Base-by-base conservation (phyloP, 371 early-diverging fungal species). In the Rhizomucor miehei region DNA sequence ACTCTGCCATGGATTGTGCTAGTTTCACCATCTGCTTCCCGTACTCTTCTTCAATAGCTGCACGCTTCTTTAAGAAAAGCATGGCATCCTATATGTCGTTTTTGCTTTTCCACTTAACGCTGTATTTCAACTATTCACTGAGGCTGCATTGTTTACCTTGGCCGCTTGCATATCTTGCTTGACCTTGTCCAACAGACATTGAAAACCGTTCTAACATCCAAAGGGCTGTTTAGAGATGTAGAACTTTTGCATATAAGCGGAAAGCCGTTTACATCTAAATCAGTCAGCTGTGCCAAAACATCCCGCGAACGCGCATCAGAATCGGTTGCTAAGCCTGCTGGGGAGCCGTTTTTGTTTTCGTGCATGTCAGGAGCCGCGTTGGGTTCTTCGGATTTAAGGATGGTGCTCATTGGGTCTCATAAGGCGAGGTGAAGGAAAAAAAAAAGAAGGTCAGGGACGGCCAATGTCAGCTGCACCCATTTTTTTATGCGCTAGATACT, bases 31-130 rank as follows among this genome's bases (percentile, higher is more conserved):
- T 73, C 37, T 71, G 71, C 52, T 67, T 59, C 0, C 80, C 84
- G 56, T 84, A 84, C 45, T 81, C 81, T 54, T 84, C 84, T 58
- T 84, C 84, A 40, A 84, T 67, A n/a, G 69, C 67, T 2, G 84
- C 81, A 25, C 84, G 71, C 44, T 84, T 84, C 49, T 75, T 79
- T 29, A 84, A 54, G 52, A 82, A 84, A 2, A 59, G 50, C n/a
- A 73, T 60, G 13, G 71, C 66, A 56, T 84, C 84, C 84, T 80
- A 57, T 11, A 38, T 6, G 6, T 10, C 25, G n/a, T 51, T 21
- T 29, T 2, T 21, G 2, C 38, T 25, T 13, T 29, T 29, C 8
- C 3, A 40, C 14, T 13, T 5, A 38, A 38, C 0, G 16, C 8
- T 40, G 36, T 52, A 8, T 20, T 41, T 19, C 11, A 10, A 8